Conservation (phyloP, 805 yeast species). For the Danielia oregonensis region DNA sequence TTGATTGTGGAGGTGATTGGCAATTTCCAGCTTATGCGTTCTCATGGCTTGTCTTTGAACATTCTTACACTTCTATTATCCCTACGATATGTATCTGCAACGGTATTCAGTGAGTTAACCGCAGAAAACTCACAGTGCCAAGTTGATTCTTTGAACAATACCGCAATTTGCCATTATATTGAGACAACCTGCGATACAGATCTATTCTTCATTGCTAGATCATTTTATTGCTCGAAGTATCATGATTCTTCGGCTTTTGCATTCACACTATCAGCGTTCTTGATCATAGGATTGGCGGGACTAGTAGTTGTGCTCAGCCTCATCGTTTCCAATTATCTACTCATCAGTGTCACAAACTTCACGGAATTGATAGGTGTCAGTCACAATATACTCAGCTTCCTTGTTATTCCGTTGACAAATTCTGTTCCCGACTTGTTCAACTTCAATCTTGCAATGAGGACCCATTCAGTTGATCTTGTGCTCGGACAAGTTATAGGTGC, state of each 20-base stretch:
- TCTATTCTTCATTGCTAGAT: conserved; percentile 26
- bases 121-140: too few species aligned
- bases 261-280: conserved; percentile 8
- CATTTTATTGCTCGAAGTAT: conserved; percentile 25
- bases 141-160: too few species aligned
- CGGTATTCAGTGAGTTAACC: too few species aligned
- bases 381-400: conserved; percentile 28
- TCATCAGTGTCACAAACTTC: conserved; percentile 26
- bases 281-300: conserved; percentile 10
- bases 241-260: conserved; percentile 13
- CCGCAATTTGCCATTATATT: conserved; percentile 16
- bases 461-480: conserved; percentile 29
- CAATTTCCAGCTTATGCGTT: too few species aligned
- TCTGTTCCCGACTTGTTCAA: conserved; percentile 36
- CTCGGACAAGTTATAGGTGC: conserved; percentile 39
- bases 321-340: conserved; percentile 32
- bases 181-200: conserved; percentile 16
- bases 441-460: conserved; percentile 27
- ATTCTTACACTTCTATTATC: too few species aligned
- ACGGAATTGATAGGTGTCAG: conserved; percentile 22
- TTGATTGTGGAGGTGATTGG: too few species aligned
- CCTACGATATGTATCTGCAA: too few species aligned
- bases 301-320: conserved; percentile 27
- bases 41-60: too few species aligned
- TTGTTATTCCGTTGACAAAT: conserved; percentile 35